Evolutionary conservation across 495 filamentous ascomycete genomes (phyloP).

Genomic region (Penicillium daleae): DNA sequence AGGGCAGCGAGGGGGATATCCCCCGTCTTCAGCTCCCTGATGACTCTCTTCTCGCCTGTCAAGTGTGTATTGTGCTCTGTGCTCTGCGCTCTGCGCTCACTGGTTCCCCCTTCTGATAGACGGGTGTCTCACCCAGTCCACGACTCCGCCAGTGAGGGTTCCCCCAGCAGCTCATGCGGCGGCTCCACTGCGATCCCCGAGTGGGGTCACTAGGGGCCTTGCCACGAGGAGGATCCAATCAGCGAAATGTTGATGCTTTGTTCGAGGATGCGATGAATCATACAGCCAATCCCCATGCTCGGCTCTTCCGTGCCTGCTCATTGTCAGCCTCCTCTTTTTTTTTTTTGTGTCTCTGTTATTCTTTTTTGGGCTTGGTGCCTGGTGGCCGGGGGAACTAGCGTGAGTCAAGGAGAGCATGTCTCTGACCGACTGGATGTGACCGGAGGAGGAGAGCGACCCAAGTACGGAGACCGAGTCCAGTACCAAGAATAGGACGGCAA

Average conservation of each 20-base stretch:
- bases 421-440: neutral
- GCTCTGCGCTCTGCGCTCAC: no score
- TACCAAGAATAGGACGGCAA: neutral
- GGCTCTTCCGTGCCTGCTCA: conserved; percentile 6
- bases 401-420: conserved; percentile 5
- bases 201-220: conserved; percentile 3
- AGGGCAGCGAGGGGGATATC: neutral
- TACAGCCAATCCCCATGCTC: neutral
- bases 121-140: conserved; percentile 13
- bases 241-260: neutral
- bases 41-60: no score
- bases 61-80: no score
- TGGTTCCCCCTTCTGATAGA: no score
- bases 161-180: conserved; percentile 26
- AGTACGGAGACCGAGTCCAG: no score
- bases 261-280: neutral
- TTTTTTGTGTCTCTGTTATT: no score
- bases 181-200: conserved; percentile 13
- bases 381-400: neutral
- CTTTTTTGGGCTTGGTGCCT: conserved; percentile 5
- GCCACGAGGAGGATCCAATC: conserved; percentile 19
- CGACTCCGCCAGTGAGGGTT: conserved; percentile 20
- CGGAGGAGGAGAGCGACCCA: no score
- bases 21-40: neutral
- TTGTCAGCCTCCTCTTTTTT: conserved; percentile 23